Conservation (phyloP, 768 basidiomycete species). For the Mycena floridula region DNA sequence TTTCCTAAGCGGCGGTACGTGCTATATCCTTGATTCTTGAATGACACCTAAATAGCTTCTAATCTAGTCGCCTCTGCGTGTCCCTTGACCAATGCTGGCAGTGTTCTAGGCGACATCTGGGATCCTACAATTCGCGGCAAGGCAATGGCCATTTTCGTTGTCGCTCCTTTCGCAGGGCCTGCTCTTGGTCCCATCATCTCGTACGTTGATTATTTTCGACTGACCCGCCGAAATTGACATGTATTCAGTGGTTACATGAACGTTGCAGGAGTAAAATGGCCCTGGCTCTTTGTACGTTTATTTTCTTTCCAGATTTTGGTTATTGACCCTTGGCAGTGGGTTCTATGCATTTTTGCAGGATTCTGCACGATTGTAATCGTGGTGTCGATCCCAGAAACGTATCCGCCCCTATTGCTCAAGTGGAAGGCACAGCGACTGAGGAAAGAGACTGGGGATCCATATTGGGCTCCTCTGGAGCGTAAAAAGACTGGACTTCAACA, state of each 20-base stretch:
- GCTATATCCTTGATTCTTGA: too few species aligned
- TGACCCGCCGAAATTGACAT: background rate
- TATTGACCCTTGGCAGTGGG: background rate
- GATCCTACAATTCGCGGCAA: background rate
- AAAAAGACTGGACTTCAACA: background rate
- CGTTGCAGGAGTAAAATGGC: background rate
- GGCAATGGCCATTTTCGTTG: background rate
- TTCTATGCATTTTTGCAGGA: background rate
- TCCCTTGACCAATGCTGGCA: background rate
- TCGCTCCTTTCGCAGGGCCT: background rate
- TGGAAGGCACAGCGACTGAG: background rate
- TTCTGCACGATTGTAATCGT: background rate
- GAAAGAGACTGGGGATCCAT: background rate
- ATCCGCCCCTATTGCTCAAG: background rate
- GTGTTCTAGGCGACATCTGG: background rate
- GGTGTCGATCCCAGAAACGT: background rate
- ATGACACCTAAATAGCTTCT: background rate
- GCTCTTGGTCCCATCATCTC: background rate
- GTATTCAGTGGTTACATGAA: background rate
- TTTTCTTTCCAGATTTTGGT: background rate
- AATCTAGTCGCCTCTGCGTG: background rate
- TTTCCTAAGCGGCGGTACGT: background rate
- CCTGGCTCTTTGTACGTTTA: background rate
- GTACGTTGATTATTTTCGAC: background rate
- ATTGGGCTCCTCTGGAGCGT: background rate